A percentile compares a stretch with the other conserved stretches of the same genome.
Evolutionary conservation across 306 rosid genomes (phyloP).

Genomic region (Sicyos edulis): DNA sequence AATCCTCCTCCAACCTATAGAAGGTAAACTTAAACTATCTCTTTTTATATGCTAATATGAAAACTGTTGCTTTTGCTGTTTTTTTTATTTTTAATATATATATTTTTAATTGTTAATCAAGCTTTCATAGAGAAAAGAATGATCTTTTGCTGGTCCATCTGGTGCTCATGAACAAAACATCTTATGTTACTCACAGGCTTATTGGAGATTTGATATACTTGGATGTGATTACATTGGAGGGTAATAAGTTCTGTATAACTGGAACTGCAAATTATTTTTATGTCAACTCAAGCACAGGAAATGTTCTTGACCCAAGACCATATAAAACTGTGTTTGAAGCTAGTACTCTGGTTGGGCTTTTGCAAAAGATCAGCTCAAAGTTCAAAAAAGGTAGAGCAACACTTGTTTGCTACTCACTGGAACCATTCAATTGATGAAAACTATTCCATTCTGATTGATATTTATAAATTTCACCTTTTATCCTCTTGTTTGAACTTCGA

Average conservation of each 20-base stretch:
- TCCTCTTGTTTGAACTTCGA: conserved; percentile 25
- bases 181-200: conserved; percentile 50
- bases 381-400: conserved; percentile 68
- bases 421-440: conserved; percentile 11
- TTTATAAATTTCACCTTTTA: not conserved
- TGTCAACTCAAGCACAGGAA: conserved; percentile 75
- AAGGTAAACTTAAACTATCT: conserved; percentile 43
- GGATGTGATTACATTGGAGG: conserved; percentile 90
- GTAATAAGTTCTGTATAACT: conserved; percentile 71
- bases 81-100: too few species aligned
- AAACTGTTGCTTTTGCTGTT: not conserved
- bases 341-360: conserved; percentile 72
- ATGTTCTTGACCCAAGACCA: conserved; percentile 64
- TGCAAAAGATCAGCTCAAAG: conserved; percentile 84
- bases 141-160: not conserved
- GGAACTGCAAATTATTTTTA: conserved; percentile 76
- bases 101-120: too few species aligned
- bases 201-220: conserved; percentile 93
- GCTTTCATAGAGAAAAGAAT: too few species aligned
- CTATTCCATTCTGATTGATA: conserved; percentile 15
- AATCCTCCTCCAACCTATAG: conserved; percentile 97
- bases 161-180: not conserved
- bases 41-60: conserved; percentile 19
- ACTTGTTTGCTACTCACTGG: conserved; percentile 13
- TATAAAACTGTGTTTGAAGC: conserved; percentile 73